Evolutionary conservation across 108 stramenopile species (phyloP), one percentile per base, ranked within the genome.

Genomic region (Conticribra weissflogii): DNA sequence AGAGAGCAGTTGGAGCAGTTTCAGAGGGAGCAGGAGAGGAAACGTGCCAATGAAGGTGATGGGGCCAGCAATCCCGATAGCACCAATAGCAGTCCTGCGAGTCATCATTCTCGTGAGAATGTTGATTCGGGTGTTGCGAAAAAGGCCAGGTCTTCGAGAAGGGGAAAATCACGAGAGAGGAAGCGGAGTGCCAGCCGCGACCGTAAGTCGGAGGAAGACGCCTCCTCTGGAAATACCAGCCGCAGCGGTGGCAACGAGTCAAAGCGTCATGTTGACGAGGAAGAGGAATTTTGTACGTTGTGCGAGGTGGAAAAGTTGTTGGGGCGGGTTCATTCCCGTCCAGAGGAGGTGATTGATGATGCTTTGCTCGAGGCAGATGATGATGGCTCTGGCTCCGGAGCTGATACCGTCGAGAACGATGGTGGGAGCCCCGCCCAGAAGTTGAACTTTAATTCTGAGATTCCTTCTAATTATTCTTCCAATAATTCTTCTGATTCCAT

Each of bases 261-360:
- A n/a, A n/a, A n/a, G n/a, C n/a, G n/a, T n/a, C n/a, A n/a, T n/a
- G n/a, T n/a, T n/a, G n/a, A 64, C 21, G 59, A 53, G 1, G 47
- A 41, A 59, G 63, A 63, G 24, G 81, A 87, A 67, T 95, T 85
- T 65, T 95, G 94, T 59, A 79, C 85, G 19, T 81, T 95, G 12
- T 95, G 94, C 59, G 89, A 90, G 59, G 41, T 92, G 19, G 94
- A 95, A 67, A 63, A 81, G 5, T 84, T 89, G 51, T 52, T 94
- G 59, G 63, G 56, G 24, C 63, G 81, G 15, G 87, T 90, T 34
- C 93, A 94, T 70, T 78, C 71, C 22, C 47, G 71, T 23, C 61
- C 69, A 23, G 31, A 66, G 32, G 55, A 57, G 72, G 25, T 30
- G 48, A 56, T 33, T 19, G 32, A n/a, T 22, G 69, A 32, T 54